phyloP scores from a whole-genome alignment of 768 basidiomycete genomes.

The Cystofilobasidium macerans region DNA sequence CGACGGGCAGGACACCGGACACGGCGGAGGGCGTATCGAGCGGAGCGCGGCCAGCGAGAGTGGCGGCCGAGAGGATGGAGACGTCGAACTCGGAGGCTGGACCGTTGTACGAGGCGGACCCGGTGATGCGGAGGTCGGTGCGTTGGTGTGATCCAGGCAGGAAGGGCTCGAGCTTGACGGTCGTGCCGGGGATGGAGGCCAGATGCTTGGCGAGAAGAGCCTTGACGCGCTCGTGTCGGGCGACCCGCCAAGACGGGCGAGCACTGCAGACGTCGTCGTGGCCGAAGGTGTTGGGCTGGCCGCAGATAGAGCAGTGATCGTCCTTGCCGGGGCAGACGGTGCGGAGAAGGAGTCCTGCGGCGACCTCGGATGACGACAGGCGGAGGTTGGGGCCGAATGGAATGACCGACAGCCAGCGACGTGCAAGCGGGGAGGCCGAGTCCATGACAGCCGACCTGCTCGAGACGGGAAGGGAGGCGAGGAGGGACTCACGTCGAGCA shows the following conservation, averaged over 20 bases:
- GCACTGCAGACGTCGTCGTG: slow-evolving; percentile 15
- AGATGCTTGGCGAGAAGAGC: neutral
- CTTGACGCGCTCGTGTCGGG: slow-evolving; percentile 10
- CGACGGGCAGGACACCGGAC: neutral
- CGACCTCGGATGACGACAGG: neutral
- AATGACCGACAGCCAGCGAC: slow-evolving; percentile 15
- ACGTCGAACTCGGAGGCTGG: neutral
- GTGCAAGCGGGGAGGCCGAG: slow-evolving; percentile 1
- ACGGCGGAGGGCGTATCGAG: neutral
- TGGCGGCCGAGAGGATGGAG: slow-evolving; percentile 4
- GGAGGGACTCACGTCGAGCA: neutral
- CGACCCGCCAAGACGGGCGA: slow-evolving; percentile 2
- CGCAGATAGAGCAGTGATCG: slow-evolving; percentile 3
- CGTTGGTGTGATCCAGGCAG: neutral
- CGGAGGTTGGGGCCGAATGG: slow-evolving; percentile 6
- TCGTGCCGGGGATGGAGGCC: neutral
- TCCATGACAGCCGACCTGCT: neutral
- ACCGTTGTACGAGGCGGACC: neutral
- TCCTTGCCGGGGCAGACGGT: slow-evolving; percentile 10
- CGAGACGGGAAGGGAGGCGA: neutral
- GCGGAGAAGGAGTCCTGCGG: slow-evolving; percentile 2
- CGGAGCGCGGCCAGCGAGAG: neutral
- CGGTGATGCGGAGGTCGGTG: slow-evolving; percentile 1
- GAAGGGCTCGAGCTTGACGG: neutral
- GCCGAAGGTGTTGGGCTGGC: neutral